A percentile compares a stretch with the other conserved stretches of the same genome.
Conservation (phyloP, 352 stramenopile species). For the Pythium scleroteichum region DNA sequence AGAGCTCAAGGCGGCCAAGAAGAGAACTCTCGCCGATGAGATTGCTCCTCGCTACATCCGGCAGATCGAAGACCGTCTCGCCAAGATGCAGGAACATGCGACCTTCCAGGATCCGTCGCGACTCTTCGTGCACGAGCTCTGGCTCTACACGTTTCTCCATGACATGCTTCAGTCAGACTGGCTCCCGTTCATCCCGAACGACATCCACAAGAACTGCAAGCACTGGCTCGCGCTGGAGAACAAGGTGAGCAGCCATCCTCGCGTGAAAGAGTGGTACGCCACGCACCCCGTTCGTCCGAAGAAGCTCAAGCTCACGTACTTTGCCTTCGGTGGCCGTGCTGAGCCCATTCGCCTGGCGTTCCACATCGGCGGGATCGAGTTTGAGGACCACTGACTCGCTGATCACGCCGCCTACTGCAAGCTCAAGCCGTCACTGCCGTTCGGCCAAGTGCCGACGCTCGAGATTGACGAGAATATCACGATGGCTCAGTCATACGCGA, state of each 20-base stretch:
- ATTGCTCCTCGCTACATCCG: background rate
- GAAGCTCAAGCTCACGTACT: slow-evolving; percentile 32
- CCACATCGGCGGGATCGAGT: slow-evolving; percentile 23
- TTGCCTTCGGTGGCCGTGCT: slow-evolving; percentile 31
- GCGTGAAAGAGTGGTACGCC: slow-evolving; percentile 17
- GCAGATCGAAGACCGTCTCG: slow-evolving; percentile 1
- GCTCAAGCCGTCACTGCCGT: slow-evolving; percentile 33
- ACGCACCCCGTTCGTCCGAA: background rate
- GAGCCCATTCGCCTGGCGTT: slow-evolving; percentile 26
- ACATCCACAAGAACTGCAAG: slow-evolving; percentile 4
- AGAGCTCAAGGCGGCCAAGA: background rate
- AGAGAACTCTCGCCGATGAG: background rate
- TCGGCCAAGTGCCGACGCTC: slow-evolving; percentile 32
- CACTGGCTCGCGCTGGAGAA: slow-evolving; percentile 28
- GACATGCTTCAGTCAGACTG: background rate
- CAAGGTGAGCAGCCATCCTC: slow-evolving; percentile 9
- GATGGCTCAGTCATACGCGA: slow-evolving; percentile 30
- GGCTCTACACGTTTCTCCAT: background rate
- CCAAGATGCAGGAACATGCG: background rate
- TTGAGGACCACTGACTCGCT: slow-evolving; percentile 32
- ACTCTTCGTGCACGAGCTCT: slow-evolving; percentile 7
- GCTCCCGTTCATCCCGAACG: background rate
- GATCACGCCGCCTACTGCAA: slow-evolving; percentile 26
- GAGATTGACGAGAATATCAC: slow-evolving; percentile 26
- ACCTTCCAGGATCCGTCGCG: slow-evolving; percentile 1